These are phyloP conservation scores for Gracilaria domingensis DNA, from an alignment of 23 red algal genomes.

Conservation along the genomic window DNA sequence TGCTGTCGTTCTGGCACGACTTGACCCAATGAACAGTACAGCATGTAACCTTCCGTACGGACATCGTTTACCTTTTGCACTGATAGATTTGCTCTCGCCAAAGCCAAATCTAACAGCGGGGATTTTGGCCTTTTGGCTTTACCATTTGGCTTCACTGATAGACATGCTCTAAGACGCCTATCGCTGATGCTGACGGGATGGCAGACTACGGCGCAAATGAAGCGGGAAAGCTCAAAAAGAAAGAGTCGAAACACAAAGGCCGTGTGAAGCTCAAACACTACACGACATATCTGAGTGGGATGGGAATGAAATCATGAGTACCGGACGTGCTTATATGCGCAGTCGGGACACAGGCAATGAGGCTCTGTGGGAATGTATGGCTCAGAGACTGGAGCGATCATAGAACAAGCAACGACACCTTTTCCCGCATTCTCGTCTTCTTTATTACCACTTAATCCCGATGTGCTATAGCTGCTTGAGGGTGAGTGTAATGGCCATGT, in stretches of 20 bases:
- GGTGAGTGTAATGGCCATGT: too few species aligned
- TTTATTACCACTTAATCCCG: too few species aligned
- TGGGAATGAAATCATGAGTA: slow-evolving; percentile 38
- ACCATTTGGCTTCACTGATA: too few species aligned
- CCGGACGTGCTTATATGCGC: slow-evolving; percentile 9
- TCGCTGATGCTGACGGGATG: not conserved
- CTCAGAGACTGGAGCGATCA: slow-evolving; percentile 60
- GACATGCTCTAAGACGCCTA: too few species aligned
- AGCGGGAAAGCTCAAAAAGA: slow-evolving; percentile 37
- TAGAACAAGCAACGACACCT: not conserved
- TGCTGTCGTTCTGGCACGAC: not conserved
- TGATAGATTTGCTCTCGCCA: too few species aligned
- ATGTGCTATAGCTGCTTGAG: too few species aligned
- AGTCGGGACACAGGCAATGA: slow-evolving; percentile 21
- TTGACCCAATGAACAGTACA: too few species aligned
- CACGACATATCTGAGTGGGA: slow-evolving; percentile 26
- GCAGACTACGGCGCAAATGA: slow-evolving; percentile 39
- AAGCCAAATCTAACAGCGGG: too few species aligned
- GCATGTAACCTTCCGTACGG: too few species aligned
- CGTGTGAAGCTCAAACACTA: slow-evolving; percentile 49
- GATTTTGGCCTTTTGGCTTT: too few species aligned
- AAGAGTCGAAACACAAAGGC: slow-evolving; percentile 58
- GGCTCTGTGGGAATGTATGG: slow-evolving; percentile 51
- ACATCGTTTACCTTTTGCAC: too few species aligned
- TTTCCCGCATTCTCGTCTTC: slow-evolving; percentile 53